A percentile compares a stretch with the other conserved stretches of the same genome.
These are phyloP conservation scores for Volutella citrinella DNA, from an alignment of 2,329 filamentous ascomycete species.

Conservation along the genomic window DNA sequence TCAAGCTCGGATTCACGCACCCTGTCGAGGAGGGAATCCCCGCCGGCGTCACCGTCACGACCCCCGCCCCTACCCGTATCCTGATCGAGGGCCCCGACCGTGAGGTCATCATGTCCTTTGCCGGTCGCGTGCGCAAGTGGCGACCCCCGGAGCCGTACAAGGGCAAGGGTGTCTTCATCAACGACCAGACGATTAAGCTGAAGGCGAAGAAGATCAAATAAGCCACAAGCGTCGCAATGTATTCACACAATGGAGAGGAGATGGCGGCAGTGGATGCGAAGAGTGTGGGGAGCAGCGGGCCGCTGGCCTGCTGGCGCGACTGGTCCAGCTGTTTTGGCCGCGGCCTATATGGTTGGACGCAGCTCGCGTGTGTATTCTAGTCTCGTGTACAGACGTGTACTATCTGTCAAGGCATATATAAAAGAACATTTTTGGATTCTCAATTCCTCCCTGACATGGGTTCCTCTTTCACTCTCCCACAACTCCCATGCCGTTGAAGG, in stretches of 20 bases:
- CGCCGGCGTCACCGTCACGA: constrained; percentile 76
- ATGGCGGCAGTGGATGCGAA: constrained; percentile 11
- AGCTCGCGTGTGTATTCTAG: constrained; percentile 28
- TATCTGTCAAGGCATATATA: constrained; percentile 29
- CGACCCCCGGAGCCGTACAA: constrained; percentile 95
- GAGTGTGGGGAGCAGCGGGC: constrained; percentile 7
- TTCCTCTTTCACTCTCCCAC: too few species aligned
- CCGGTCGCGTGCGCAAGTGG: constrained; percentile 84
- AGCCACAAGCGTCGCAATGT: too few species aligned
- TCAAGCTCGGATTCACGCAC: constrained; percentile 97
- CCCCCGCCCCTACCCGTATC: constrained; percentile 87
- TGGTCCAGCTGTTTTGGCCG: constrained; percentile 1
- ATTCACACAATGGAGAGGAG: too few species aligned
- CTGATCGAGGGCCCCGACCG: constrained; percentile 85
- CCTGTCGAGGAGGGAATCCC: constrained; percentile 88
- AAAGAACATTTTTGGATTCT: constrained; percentile 18
- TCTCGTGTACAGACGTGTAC: constrained; percentile 29
- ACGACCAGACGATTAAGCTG: constrained; percentile 94
- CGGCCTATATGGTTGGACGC: constrained; percentile 13
- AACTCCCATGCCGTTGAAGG: too few species aligned
- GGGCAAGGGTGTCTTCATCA: constrained; percentile 98
- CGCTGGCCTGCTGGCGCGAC: constrained; percentile 8
- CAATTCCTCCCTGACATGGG: too few species aligned
- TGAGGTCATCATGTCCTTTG: constrained; percentile 85
- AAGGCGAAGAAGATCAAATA: constrained; percentile 98